These are phyloP conservation scores for Aspergillus uvarum DNA, from an alignment of 2,329 filamentous ascomycete genomes.

Conservation along the genomic window DNA sequence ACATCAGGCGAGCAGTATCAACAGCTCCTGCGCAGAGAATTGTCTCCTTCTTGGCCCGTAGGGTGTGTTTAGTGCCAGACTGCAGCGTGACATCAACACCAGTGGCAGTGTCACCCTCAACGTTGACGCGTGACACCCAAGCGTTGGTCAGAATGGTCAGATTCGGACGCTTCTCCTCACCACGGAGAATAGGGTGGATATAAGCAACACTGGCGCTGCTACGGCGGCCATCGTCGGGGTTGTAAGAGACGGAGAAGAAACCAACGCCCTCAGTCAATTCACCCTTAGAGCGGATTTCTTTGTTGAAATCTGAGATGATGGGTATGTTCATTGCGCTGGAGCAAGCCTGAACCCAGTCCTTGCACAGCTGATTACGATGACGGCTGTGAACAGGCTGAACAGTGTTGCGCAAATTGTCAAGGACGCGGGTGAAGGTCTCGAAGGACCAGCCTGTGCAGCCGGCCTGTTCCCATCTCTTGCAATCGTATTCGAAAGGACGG, in stretches of 20 bases:
- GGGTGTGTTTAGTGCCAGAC: conserved; percentile 55
- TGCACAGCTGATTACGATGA: conserved; percentile 86
- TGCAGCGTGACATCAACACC: conserved; percentile 70
- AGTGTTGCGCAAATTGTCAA: conserved; percentile 86
- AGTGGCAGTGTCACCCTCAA: conserved; percentile 67
- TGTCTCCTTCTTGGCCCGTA: conserved; percentile 69
- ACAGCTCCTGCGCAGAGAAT: conserved; percentile 78
- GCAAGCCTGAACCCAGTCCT: conserved; percentile 84
- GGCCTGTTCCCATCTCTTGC: conserved; percentile 76
- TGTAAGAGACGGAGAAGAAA: conserved; percentile 89
- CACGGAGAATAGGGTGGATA: conserved; percentile 84
- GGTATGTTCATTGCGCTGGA: conserved; percentile 77
- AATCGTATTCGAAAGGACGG: conserved; percentile 85
- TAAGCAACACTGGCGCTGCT: conserved; percentile 89
- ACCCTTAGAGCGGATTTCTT: conserved; percentile 72
- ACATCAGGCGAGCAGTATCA: conserved; percentile 70
- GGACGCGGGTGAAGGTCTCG: conserved; percentile 74
- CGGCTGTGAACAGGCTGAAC: conserved; percentile 82
- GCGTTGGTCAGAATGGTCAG: conserved; percentile 83
- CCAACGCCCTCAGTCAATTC: conserved; percentile 74
- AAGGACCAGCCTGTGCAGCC: conserved; percentile 86
- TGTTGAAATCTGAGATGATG: conserved; percentile 81
- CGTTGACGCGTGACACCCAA: conserved; percentile 80
- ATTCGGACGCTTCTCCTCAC: conserved; percentile 79
- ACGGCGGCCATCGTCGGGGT: conserved; percentile 80